Evolutionary conservation across 1,284 basidiomycete species (phyloP).

Genomic region (Austroboletus novae-zelandiae): DNA sequence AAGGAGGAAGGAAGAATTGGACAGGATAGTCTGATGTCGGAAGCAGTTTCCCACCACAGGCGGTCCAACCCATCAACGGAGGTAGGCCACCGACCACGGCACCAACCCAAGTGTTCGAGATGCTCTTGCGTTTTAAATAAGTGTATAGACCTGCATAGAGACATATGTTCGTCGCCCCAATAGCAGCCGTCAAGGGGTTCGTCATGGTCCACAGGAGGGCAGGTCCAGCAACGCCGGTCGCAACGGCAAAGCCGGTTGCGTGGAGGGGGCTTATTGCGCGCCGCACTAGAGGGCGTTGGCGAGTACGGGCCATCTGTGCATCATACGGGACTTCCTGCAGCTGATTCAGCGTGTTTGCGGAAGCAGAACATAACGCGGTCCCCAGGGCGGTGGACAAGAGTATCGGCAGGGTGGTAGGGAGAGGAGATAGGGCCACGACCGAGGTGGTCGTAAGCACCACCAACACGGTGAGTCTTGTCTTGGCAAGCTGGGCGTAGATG

Average conservation of each 20-base stretch:
- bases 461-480: slow-evolving; percentile 84
- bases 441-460: slow-evolving; percentile 91
- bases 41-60: slow-evolving; percentile 81
- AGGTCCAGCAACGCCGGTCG: slow-evolving; percentile 77
- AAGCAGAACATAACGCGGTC: slow-evolving; percentile 88
- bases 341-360: slow-evolving; percentile 95
- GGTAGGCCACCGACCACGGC: slow-evolving; percentile 91
- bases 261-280: slow-evolving; percentile 82
- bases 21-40: slow-evolving; percentile 61
- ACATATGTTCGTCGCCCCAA: slow-evolving; percentile 84
- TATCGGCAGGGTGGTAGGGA: slow-evolving; percentile 78
- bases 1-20: slow-evolving; percentile 55
- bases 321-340: slow-evolving; percentile 94
- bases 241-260: slow-evolving; percentile 76
- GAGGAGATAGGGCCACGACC: slow-evolving; percentile 89
- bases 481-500: slow-evolving; percentile 83
- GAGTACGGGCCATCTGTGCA: slow-evolving; percentile 94
- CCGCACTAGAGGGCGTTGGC: slow-evolving; percentile 86
- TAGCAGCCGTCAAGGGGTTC: slow-evolving; percentile 82
- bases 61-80: slow-evolving; percentile 98
- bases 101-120: slow-evolving; percentile 96
- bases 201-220: slow-evolving; percentile 80
- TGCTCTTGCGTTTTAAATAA: slow-evolving; percentile 85
- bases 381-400: slow-evolving; percentile 88
- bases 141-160: slow-evolving; percentile 95